These are phyloP conservation scores for Monoraphidium neglectum DNA, from an alignment of 139 green algal genomes.

Conservation along the genomic window DNA sequence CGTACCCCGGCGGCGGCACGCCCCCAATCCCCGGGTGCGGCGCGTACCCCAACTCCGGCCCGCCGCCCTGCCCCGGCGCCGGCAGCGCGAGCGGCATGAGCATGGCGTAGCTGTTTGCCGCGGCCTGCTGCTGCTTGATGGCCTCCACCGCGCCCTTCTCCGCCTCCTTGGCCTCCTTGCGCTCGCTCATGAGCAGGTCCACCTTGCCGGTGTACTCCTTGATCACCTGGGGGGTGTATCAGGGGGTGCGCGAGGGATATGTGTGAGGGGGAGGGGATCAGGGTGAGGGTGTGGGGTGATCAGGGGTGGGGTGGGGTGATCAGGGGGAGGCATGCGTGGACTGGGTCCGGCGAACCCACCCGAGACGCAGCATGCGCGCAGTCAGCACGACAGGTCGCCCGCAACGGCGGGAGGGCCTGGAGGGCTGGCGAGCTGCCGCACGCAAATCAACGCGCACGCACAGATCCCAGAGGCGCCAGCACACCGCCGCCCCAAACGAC, in stretches of 20 bases:
- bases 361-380: too few relatives aligned
- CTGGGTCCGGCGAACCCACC: too few relatives aligned
- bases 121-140: conserved; percentile 18
- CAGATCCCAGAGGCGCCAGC: conserved; percentile 8
- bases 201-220: conserved; percentile 92
- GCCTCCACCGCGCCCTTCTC: conserved; percentile 51
- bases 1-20: not conserved
- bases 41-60: not conserved
- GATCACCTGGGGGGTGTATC: conserved; percentile 55
- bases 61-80: conserved; percentile 35
- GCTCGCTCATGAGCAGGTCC: conserved; percentile 68
- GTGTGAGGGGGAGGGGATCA: too few relatives aligned
- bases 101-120: conserved; percentile 75
- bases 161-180: conserved; percentile 62
- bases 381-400: too few relatives aligned
- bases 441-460: too few relatives aligned
- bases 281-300: too few relatives aligned
- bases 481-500: too few relatives aligned
- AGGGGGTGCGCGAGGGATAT: not conserved
- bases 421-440: too few relatives aligned
- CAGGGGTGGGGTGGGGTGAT: too few relatives aligned
- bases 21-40: not conserved
- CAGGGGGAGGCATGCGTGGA: too few relatives aligned
- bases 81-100: conserved; percentile 83
- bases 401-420: too few relatives aligned